phyloP scores from a whole-genome alignment of 257 asterid species.

The Dorcoceras hygrometricum region DNA sequence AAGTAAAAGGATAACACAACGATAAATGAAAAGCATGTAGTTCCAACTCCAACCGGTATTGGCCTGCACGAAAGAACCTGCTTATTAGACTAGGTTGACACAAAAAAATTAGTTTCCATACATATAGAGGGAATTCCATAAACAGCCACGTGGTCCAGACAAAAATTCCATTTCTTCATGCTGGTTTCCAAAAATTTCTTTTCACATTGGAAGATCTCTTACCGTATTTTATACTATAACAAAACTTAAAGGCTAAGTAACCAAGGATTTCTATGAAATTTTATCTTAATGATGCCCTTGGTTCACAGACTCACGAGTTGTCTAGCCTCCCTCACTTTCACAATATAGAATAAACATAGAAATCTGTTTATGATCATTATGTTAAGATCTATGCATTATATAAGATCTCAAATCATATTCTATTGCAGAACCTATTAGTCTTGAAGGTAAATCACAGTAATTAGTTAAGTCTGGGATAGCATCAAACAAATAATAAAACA shows the following conservation, averaged over 20 bases:
- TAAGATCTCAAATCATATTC: too few species aligned
- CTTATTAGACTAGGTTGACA: background rate
- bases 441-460: too few species aligned
- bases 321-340: background rate
- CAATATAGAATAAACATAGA: background rate
- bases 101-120: background rate
- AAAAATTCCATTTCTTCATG: background rate
- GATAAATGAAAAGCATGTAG: background rate
- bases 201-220: background rate
- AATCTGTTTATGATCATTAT: background rate
- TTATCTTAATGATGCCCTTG: background rate
- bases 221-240: too few species aligned
- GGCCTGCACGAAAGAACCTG: background rate
- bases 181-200: background rate
- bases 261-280: background rate
- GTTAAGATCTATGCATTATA: too few species aligned
- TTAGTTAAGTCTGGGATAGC: too few species aligned
- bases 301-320: background rate
- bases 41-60: background rate
- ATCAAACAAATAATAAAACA: too few species aligned
- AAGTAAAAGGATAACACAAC: too few species aligned
- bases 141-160: background rate
- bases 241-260: too few species aligned
- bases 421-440: too few species aligned
- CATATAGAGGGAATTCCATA: too few species aligned